phyloP scores from a whole-genome alignment of 257 asterid genomes.

The Anisodus tanguticus region DNA sequence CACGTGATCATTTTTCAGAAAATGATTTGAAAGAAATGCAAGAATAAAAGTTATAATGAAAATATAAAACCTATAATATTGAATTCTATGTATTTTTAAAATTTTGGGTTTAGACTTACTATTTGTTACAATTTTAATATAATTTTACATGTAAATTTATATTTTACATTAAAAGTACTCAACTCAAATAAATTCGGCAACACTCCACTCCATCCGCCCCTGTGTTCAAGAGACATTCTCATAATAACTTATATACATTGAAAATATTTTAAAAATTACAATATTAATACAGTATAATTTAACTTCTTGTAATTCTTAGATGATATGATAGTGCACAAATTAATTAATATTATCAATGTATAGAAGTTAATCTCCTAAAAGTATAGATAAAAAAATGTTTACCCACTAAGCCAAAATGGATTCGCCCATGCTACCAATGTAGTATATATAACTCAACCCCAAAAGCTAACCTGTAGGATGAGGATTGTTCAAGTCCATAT shows the following conservation, averaged over 20 bases:
- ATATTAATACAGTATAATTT: neutral
- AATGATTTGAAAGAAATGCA: too few species aligned
- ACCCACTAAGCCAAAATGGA: too few species aligned
- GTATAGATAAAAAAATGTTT: too few species aligned
- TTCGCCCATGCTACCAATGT: too few species aligned
- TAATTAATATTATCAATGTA: neutral
- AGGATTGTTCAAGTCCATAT: too few species aligned
- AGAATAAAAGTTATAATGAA: too few species aligned
- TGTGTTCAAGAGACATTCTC: neutral
- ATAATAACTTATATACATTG: neutral
- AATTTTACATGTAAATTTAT: neutral
- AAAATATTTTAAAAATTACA: neutral
- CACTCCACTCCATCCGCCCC: neutral
- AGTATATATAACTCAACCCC: too few species aligned
- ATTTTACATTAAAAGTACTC: neutral
- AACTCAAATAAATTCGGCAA: neutral
- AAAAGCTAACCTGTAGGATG: too few species aligned
- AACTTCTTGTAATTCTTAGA: too few species aligned
- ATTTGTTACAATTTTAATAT: neutral
- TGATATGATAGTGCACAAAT: neutral
- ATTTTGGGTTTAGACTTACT: neutral
- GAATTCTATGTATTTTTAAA: neutral
- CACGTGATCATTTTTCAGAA: conserved; percentile 50
- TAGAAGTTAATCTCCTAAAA: neutral
- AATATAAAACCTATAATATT: neutral